Evolutionary conservation across 768 basidiomycete genomes (phyloP), one percentile per base, ranked within the genome.

Genomic region (Boletus pseudopeckii): DNA sequence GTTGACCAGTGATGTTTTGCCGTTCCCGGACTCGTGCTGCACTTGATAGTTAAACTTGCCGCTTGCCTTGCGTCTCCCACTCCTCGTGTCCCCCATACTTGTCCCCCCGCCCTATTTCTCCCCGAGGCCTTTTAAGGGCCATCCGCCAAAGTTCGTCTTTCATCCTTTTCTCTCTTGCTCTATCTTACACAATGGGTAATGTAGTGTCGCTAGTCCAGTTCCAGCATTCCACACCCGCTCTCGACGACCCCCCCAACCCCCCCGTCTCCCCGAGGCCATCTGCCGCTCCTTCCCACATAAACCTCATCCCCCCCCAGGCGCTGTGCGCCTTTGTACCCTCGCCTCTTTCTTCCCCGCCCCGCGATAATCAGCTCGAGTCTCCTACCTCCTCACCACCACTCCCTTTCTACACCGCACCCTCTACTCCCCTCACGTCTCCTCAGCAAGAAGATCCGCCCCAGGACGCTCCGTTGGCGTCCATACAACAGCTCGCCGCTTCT

Each of bases 371-470:
- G 1, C 44, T 72, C 44, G 72, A 67, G 9, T 71, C 72, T 0
- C 74, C 74, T 3, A 64, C 74, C 42, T 56, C 71, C 49, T 75
- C 74, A 7, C 74, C 75, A 2, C 66, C 68, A 15, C 72, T 74
- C 57, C 65, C 69, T 34, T 80, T 80, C 56, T 74, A 73, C 60
- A 78, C 80, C 5, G 78, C 80, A 4, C 81, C 78, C 24, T 75
- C 75, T 7, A 75, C 78, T 34, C 79, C 77, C 30, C 64, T 75
- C 55, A 64, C 71, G 49, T 54, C 77, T 60, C 54, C 80, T 63
- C 47, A 71, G 71, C 50, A 74, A 71, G 62, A 78, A 70, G 56
- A 69, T 48, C 62, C 60, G n/a, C 64, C 71, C 45, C 58, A 60
- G 37, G 53, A 66, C 18, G 34, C 65, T 13, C 53, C 59, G 5